Evolutionary conservation across 2,329 filamentous ascomycete species (phyloP).

Genomic region (Monosporascus sp.): DNA sequence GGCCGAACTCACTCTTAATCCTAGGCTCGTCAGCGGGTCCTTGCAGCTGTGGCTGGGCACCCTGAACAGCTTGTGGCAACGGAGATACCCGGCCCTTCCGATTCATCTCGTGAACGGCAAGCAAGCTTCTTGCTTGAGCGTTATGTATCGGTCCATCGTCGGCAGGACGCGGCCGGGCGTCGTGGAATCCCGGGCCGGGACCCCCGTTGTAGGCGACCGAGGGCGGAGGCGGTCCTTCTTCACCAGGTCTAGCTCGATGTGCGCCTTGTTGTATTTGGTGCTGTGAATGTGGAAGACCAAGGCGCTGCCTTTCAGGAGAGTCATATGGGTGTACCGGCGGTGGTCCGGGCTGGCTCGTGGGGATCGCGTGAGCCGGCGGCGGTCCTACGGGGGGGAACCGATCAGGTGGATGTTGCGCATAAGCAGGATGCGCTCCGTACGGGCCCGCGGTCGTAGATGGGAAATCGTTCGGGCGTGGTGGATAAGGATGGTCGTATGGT

Average conservation of each 20-base stretch:
- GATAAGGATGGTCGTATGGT: constrained; percentile 38
- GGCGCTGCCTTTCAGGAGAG: constrained; percentile 46
- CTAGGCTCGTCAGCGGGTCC: constrained; percentile 78
- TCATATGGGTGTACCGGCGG: constrained; percentile 36
- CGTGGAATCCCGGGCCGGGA: constrained; percentile 38
- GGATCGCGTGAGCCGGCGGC: constrained; percentile 28
- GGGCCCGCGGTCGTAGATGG: constrained; percentile 37
- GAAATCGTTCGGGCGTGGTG: constrained; percentile 44
- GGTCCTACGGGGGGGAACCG: constrained; percentile 32
- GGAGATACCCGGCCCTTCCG: constrained; percentile 81
- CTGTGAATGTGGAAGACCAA: constrained; percentile 31
- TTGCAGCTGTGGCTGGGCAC: constrained; percentile 75
- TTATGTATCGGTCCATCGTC: constrained; percentile 55
- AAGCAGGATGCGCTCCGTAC: constrained; percentile 33
- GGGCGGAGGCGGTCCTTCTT: constrained; percentile 46
- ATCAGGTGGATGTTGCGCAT: constrained; percentile 32
- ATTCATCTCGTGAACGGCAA: constrained; percentile 78
- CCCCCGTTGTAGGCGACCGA: constrained; percentile 45
- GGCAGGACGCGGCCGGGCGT: constrained; percentile 35
- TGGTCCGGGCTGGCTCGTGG: constrained; percentile 21
- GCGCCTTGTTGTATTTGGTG: constrained; percentile 29
- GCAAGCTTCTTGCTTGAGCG: constrained; percentile 57
- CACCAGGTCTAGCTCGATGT: constrained; percentile 36
- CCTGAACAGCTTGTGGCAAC: constrained; percentile 88
- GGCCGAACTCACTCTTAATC: constrained; percentile 91